Base-by-base conservation (phyloP, 108 stramenopile genomes). In the Nitzschia putrida region DNA sequence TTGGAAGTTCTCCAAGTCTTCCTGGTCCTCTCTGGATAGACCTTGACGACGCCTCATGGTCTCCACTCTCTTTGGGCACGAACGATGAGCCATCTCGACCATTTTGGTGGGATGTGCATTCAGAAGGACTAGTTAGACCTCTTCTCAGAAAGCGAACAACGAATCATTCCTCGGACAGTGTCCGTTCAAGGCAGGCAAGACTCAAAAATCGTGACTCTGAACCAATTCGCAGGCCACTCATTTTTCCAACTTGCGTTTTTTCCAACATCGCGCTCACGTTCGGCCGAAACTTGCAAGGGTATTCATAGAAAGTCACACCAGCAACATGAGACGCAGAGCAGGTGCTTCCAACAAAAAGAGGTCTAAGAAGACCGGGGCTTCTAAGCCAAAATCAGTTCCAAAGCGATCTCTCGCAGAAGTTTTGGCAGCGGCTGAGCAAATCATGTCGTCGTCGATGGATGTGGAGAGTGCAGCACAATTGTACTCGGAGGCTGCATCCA, bases 371-470 rank as follows among this genome's bases (percentile, higher is more conserved):
- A 40, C n/a, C 2, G 47, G 14, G 14, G n/a, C 47, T 18, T 18
- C n/a, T 3, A 49, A 49, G 18, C 2, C 14, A 2, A 49, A 49
- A 23, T 20, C 10, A 2, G 12, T 64, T 25, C 10, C 16, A 64
- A 26, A 68, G 20, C 39, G 25, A 26, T 52, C 68, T 9, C 16
- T 69, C 10, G 64, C 56, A 18, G 66, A 79, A 64, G 45, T 72
- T 23, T 25, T 72, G 41, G 55, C 68, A 58, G 64, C 71, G 21
- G 78, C 72, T 26, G 71, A 71, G 18, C 4, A 42, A 14, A 51
- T 57, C 53, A 68, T 64, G 68, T 37, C 59, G 22, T 18, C 47
- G 18, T 49, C 47, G 18, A 49, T 49, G 34, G 69, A 77, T 37
- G 8, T 64, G 3, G 76, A 77, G 24, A 23, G 26, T 34, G 77